Evolutionary conservation across 2,329 filamentous ascomycete genomes (phyloP), one percentile per base, ranked within the genome.

Genomic region (Ophiocordyceps polyrhachis-furcata): DNA sequence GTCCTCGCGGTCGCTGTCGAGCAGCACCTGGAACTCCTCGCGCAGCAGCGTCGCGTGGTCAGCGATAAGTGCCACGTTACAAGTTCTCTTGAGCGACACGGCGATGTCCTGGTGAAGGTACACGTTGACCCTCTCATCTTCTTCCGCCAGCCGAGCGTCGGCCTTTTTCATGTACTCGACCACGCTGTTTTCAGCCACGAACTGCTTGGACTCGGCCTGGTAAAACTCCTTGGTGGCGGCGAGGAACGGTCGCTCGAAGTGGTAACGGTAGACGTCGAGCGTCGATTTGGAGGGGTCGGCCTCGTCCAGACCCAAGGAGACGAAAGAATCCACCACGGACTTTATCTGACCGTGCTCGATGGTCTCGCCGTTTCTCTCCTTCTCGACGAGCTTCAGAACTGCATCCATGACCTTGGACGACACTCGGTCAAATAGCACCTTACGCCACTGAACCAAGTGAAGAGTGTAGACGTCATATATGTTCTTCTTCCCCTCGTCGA

Each of bases 131-230:
- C 91, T 84, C 58, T 89, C 85, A 65, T 93, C 91, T 62, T 98
- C 91, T 62, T 98, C 91, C 8, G 85, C 77, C 48, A 98, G 66
- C 29, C 91, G 80, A 40, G 77, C 66, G 64, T 96, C 89, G 1
- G 91, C 93, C 73, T 98, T 98, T 71, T 96, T 96, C 91, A 98
- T 96, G 65, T 96, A 98, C 58, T 98, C 91, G 31, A 98, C 88
- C 4, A 98, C 87, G 50, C 83, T 93, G 60, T 98, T 98, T 62
- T 96, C 89, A 12, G 87, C 84, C 31, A 98, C 78, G 58, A 98
- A 98, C 50, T 87, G 82, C 55, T 86, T 85, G 19, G 91, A 96
- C 61, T 98, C 93, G 41, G 82, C 79, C 53, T 86, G 73, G 61
- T 98, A 98, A 65, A 94, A 98, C 28, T 71, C 66, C 53, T 75